A percentile compares a stretch with the other conserved stretches of the same genome.
phyloP scores from a whole-genome alignment of 129 eudicot species.

The Chrysanthemum makinoi region DNA sequence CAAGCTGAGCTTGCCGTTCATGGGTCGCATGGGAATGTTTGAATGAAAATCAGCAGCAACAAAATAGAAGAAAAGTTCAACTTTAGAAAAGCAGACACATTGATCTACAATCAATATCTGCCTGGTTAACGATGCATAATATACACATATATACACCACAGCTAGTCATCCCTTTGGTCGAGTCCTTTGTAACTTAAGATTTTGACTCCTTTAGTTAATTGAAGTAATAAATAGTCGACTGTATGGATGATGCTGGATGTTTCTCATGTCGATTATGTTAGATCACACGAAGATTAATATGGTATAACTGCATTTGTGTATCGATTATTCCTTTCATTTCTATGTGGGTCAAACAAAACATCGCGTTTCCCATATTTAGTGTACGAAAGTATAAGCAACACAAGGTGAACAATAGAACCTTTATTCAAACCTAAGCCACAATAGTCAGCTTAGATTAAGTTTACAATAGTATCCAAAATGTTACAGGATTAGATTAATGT shows the following conservation, averaged over 20 bases:
- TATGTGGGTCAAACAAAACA: too few species aligned
- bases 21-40: slow-evolving; percentile 42
- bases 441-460: too few species aligned
- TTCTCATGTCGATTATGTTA: slow-evolving; percentile 7
- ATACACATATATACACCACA: not conserved
- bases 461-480: too few species aligned
- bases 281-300: not conserved
- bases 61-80: not conserved
- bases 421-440: too few species aligned
- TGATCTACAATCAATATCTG: slow-evolving; percentile 11
- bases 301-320: too few species aligned
- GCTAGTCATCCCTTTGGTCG: not conserved
- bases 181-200: slow-evolving; percentile 21
- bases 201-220: slow-evolving; percentile 10
- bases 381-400: too few species aligned
- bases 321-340: too few species aligned
- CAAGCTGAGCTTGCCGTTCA: slow-evolving; percentile 69
- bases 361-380: too few species aligned
- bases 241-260: slow-evolving; percentile 23
- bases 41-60: slow-evolving; percentile 7
- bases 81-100: slow-evolving; percentile 14
- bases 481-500: too few species aligned
- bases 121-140: slow-evolving; percentile 11
- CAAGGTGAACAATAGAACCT: too few species aligned
- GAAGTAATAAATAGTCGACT: slow-evolving; percentile 23